Evolutionary conservation across 495 filamentous ascomycete species (phyloP).

Genomic region (Jackrogersella multiformis): DNA sequence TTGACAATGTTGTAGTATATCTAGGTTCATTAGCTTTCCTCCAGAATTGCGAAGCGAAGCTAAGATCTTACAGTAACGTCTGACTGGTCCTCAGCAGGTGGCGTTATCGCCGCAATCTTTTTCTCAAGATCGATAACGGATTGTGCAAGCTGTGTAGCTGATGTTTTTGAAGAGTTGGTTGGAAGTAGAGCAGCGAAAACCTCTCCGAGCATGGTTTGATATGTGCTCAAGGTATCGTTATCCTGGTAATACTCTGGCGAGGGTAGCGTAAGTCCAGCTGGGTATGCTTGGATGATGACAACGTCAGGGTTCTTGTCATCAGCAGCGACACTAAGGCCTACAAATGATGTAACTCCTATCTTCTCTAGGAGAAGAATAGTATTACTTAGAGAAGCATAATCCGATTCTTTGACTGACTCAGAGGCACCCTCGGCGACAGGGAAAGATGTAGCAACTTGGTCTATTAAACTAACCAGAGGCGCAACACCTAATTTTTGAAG

Average conservation of each 20-base stretch:
- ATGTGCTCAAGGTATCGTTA: conserved; percentile 60
- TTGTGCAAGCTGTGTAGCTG: conserved; percentile 41
- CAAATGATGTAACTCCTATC: conserved; percentile 60
- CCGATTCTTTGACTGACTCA: conserved; percentile 40
- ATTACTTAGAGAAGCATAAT: conserved; percentile 57
- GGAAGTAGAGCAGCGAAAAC: conserved; percentile 45
- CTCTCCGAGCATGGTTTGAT: conserved; percentile 57
- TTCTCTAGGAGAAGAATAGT: conserved; percentile 64
- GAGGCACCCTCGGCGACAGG: conserved; percentile 46
- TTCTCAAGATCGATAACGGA: conserved; percentile 67
- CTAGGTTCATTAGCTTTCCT: conserved; percentile 30
- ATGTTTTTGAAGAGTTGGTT: conserved; percentile 34
- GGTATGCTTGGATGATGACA: conserved; percentile 64
- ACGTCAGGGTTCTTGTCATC: conserved; percentile 72
- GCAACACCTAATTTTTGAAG: conserved; percentile 63
- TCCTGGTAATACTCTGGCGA: conserved; percentile 73
- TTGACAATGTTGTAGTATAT: conserved; percentile 47
- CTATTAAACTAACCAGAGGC: conserved; percentile 62
- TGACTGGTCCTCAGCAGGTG: conserved; percentile 61
- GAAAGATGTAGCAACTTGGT: conserved; percentile 58
- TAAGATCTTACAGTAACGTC: conserved; percentile 46
- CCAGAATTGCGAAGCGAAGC: background rate
- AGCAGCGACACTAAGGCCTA: conserved; percentile 59
- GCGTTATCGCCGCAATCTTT: conserved; percentile 67
- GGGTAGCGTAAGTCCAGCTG: conserved; percentile 65